Conservation (phyloP, 2,329 filamentous ascomycete species). For the Colletotrichum filicis region DNA sequence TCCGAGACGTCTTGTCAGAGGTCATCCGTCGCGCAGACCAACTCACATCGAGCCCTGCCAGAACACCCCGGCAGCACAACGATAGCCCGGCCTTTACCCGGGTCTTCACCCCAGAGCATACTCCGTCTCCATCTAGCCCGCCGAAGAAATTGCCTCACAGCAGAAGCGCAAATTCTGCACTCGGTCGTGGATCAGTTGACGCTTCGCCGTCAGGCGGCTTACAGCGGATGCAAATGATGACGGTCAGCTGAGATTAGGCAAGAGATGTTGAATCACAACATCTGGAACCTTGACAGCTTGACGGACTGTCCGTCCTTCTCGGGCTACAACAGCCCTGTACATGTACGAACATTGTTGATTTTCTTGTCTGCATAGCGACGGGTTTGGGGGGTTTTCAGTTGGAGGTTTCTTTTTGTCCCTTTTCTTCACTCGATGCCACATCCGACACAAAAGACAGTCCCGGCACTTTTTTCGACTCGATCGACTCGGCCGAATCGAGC, state of each 20-base stretch:
- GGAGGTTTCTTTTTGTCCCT: not conserved
- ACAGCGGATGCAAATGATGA: conserved; percentile 73
- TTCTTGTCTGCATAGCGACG: conserved; percentile 38
- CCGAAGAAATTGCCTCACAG: conserved; percentile 62
- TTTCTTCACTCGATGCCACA: conserved; percentile 26
- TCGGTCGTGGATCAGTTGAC: conserved; percentile 61
- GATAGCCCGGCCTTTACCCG: conserved; percentile 75
- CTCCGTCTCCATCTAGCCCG: conserved; percentile 66
- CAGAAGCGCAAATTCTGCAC: conserved; percentile 64
- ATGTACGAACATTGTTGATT: conserved; percentile 38
- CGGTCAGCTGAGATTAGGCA: conserved; percentile 58
- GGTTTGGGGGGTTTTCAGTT: conserved; percentile 22
- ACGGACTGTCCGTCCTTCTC: not conserved
- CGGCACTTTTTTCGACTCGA: conserved; percentile 7
- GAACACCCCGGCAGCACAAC: conserved; percentile 58
- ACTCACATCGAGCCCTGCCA: conserved; percentile 65
- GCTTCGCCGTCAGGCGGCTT: conserved; percentile 63
- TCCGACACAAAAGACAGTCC: conserved; percentile 29
- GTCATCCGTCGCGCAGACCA: conserved; percentile 69
- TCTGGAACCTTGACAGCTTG: not conserved
- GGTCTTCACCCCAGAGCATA: conserved; percentile 64
- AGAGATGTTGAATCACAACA: not conserved
- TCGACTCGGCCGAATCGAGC: conserved; percentile 2
- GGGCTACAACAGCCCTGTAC: conserved; percentile 30
- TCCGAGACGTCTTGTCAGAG: conserved; percentile 70